phyloP scores from a whole-genome alignment of 148 eudicot genomes.

The Arbutus unedo region DNA sequence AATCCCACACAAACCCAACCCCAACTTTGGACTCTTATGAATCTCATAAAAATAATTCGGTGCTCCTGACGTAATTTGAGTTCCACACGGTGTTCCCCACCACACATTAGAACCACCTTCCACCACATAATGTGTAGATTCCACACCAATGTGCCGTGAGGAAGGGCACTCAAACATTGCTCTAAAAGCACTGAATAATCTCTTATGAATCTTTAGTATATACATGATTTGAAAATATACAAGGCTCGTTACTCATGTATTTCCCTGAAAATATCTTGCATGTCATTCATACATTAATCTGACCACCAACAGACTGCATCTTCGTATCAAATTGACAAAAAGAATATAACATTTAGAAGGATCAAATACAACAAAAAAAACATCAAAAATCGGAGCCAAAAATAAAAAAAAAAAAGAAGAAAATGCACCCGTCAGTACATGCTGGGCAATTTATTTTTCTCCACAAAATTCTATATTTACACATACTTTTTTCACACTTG shows the following conservation, averaged over 20 bases:
- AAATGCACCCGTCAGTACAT: neutral
- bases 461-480: neutral
- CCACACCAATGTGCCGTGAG: no score
- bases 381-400: neutral
- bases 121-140: no score
- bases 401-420: no score
- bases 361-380: neutral
- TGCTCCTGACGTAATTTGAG: no score
- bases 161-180: no score
- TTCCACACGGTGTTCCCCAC: no score
- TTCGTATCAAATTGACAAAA: neutral
- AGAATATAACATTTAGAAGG: neutral
- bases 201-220: neutral
- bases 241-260: neutral
- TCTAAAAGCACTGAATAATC: no score
- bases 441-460: neutral
- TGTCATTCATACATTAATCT: neutral
- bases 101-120: no score
- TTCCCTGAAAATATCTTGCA: neutral
- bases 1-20: slow-evolving; percentile 4
- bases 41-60: no score
- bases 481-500: slow-evolving; percentile 11
- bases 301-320: neutral
- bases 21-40: neutral
- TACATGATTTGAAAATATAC: neutral